Evolutionary conservation across 441 rosid species (phyloP).

Genomic region (Adansonia grandidieri): DNA sequence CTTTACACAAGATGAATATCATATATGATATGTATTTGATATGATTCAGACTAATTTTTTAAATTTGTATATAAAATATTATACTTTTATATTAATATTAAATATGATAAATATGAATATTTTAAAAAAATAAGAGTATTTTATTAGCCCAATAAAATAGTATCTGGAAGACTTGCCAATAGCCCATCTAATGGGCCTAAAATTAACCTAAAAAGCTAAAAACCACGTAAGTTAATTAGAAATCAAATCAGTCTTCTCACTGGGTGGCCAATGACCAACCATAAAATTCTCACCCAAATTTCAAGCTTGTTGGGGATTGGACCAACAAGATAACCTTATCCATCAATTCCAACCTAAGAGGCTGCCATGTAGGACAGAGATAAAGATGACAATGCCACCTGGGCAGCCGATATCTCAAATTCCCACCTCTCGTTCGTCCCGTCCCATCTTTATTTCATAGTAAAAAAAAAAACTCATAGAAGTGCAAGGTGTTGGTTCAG

Average conservation of each 20-base stretch:
- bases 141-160: not conserved
- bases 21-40: too few species aligned
- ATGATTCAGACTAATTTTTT: too few species aligned
- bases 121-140: too few species aligned
- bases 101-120: too few species aligned
- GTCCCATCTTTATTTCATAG: not conserved
- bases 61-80: too few species aligned
- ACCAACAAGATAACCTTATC: conserved; percentile 64
- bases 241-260: too few species aligned
- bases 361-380: conserved; percentile 60
- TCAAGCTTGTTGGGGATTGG: conserved; percentile 23
- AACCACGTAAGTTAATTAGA: too few species aligned
- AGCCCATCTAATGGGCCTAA: not conserved
- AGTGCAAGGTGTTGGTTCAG: conserved; percentile 10
- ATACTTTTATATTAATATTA: too few species aligned
- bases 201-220: not conserved
- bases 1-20: too few species aligned
- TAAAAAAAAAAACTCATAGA: not conserved
- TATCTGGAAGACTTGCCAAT: not conserved
- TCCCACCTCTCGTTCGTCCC: conserved; percentile 40
- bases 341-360: conserved; percentile 39
- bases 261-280: not conserved
- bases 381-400: conserved; percentile 28
- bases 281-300: conserved; percentile 4
- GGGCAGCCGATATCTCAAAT: not conserved